Evolutionary conservation across 345 rosid genomes (phyloP).

Genomic region (Salix purpurea): DNA sequence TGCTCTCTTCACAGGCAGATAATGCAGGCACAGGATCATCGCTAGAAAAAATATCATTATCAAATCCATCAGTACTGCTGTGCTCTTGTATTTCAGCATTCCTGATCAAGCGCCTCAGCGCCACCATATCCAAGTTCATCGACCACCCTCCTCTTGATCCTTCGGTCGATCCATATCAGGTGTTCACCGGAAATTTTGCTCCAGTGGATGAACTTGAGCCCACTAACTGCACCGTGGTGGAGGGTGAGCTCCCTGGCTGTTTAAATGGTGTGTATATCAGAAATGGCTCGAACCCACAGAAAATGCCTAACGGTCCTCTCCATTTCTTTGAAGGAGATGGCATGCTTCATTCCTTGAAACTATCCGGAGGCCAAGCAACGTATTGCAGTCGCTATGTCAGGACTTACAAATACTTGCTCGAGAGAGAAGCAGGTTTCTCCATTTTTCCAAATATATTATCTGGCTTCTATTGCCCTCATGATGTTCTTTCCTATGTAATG

Average conservation of each 20-base stretch:
- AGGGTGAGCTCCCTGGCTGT: constrained; percentile 16
- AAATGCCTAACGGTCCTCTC: constrained; percentile 14
- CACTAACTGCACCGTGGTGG: constrained; percentile 1
- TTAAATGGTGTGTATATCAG: not conserved
- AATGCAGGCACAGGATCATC: too few relatives aligned
- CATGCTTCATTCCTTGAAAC: not conserved
- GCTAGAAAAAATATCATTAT: too few relatives aligned
- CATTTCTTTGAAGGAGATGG: constrained; percentile 25
- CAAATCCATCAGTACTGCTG: too few relatives aligned
- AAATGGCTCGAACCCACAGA: constrained; percentile 27
- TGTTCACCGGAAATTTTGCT: not conserved
- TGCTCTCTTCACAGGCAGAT: too few relatives aligned
- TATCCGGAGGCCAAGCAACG: not conserved
- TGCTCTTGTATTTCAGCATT: too few relatives aligned
- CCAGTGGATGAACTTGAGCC: not conserved
- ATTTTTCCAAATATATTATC: constrained; percentile 16
- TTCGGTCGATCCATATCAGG: not conserved
- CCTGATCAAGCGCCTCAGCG: too few relatives aligned
- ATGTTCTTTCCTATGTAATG: not conserved
- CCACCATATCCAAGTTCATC: not conserved
- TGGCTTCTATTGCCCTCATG: constrained; percentile 4
- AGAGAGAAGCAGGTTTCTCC: constrained; percentile 13
- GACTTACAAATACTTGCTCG: constrained; percentile 22
- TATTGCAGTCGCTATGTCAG: constrained; percentile 12
- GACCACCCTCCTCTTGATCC: not conserved